Percentiles rank a stretch among this genome's conserved stretches.
Conservation (phyloP, 2,329 filamentous ascomycete genomes). For the Corynespora cassiicola region DNA sequence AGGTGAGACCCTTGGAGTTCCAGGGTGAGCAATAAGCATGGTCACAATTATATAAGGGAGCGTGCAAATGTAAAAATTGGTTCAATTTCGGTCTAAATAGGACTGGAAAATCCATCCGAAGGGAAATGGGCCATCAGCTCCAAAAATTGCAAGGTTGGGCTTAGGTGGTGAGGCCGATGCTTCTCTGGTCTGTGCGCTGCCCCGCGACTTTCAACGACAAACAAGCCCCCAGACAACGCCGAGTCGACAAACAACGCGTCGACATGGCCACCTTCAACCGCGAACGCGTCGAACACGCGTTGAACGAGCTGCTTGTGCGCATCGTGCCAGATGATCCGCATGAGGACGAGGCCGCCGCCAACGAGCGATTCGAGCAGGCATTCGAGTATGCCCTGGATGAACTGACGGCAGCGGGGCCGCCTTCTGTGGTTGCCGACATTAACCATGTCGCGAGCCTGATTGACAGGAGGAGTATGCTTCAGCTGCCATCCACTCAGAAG, state of each 20-base stretch:
- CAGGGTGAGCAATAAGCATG: too few relatives aligned
- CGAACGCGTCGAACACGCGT: slow-evolving; percentile 77
- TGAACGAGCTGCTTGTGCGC: slow-evolving; percentile 78
- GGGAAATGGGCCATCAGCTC: too few relatives aligned
- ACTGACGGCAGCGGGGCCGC: slow-evolving; percentile 53
- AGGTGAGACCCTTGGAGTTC: too few relatives aligned
- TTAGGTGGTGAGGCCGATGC: too few relatives aligned
- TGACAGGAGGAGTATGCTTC: slow-evolving; percentile 69
- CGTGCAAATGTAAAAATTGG: too few relatives aligned
- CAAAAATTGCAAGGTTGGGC: too few relatives aligned
- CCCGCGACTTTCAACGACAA: too few relatives aligned
- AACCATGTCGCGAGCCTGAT: slow-evolving; percentile 94
- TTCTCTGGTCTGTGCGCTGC: too few relatives aligned
- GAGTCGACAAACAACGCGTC: slow-evolving; percentile 33
- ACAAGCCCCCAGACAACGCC: too few relatives aligned
- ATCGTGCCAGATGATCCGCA: slow-evolving; percentile 71
- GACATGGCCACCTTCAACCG: slow-evolving; percentile 41
- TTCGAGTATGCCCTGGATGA: slow-evolving; percentile 58
- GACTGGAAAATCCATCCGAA: too few relatives aligned
- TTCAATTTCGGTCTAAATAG: too few relatives aligned
- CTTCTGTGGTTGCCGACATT: slow-evolving; percentile 71
- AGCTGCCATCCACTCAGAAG: background rate
- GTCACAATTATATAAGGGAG: too few relatives aligned
- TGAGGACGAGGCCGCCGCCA: slow-evolving; percentile 71
- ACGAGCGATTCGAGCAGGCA: slow-evolving; percentile 72